Conservation (phyloP, 768 basidiomycete genomes). For the Agaricus sinodeliciosus region DNA sequence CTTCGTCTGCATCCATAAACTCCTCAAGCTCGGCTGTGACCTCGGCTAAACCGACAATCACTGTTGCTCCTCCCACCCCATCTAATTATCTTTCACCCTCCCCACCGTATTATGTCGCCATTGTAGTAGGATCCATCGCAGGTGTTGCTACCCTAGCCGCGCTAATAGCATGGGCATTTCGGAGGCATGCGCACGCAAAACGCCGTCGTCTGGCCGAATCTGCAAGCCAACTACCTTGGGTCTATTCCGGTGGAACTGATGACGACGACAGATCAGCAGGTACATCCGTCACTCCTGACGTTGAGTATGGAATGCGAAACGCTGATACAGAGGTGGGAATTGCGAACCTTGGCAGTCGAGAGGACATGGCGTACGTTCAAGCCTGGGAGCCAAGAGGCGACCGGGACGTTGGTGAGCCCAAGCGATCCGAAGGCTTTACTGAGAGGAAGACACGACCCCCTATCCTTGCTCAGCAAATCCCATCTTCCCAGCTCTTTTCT, state of each 20-base stretch:
- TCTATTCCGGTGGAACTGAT: slow-evolving; percentile 13
- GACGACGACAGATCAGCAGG: slow-evolving; percentile 19
- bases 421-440: slow-evolving; percentile 22
- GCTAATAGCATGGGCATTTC: slow-evolving; percentile 43
- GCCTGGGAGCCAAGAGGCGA: slow-evolving; percentile 32
- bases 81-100: slow-evolving; percentile 19
- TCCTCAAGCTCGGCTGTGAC: slow-evolving; percentile 7
- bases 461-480: slow-evolving; percentile 17
- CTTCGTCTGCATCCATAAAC: background rate
- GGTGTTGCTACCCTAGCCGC: slow-evolving; percentile 38
- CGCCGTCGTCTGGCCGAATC: slow-evolving; percentile 27
- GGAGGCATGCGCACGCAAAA: slow-evolving; percentile 26
- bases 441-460: slow-evolving; percentile 13
- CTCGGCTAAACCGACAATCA: slow-evolving; percentile 8
- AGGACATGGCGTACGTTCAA: slow-evolving; percentile 20
- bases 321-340: slow-evolving; percentile 14
- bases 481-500: slow-evolving; percentile 18
- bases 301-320: slow-evolving; percentile 13
- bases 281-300: slow-evolving; percentile 14
- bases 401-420: slow-evolving; percentile 37
- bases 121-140: slow-evolving; percentile 41
- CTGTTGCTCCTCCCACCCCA: background rate
- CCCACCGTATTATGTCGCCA: slow-evolving; percentile 42
- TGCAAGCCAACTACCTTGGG: slow-evolving; percentile 28
- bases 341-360: slow-evolving; percentile 19